Base-by-base conservation (phyloP, 2,329 filamentous ascomycete genomes). In the Cercospora zeina region DNA sequence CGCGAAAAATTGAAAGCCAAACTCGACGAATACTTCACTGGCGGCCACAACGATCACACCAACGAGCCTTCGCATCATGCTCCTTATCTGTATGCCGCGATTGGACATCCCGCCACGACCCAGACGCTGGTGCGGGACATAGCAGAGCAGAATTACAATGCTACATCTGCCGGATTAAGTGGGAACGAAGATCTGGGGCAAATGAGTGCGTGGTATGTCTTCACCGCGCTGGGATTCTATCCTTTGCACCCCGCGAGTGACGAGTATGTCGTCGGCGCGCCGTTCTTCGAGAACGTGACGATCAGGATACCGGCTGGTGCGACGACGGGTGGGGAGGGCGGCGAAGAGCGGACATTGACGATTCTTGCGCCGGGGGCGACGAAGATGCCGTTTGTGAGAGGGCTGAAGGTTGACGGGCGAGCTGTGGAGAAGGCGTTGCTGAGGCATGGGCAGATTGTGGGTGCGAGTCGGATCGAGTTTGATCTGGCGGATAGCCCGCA, bases 131-230 rank as follows among this genome's bases (percentile, higher is more conserved):
- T 79, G 5, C 71, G 77, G 4, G 61, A 66, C 0, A 71, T 80
- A 34, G 77, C 78, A 2, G 76, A 70, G 70, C 66, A 71, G 2
- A 76, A 80, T 21, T 81, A 80, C 53, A 81, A 81, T 39, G 75
- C 78, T 8, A 81, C 79, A 0, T 76, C 78, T 37, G 74, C 77
- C 0, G 79, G 80, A 0, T 65, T 82, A 0, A 76, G 77, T 34
- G 80, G 80, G 0, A 82, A 81, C 62, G 80, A 82, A 63, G 79
- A 82, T 65, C 69, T 82, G 3, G 79, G 79, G 1, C 79, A 82
- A 71, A 82, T 81, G 79, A 81, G 78, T 62, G 78, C 79, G 0
- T 82, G 79, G 79, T 81, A 80, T 57, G 69, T 81, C 4, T 80
- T 81, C 59, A 79, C 78, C 0, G 77, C 79, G 4, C 65, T 81